Percentiles rank a stretch among this genome's conserved stretches.
phyloP scores from a whole-genome alignment of 1,284 basidiomycete genomes.

The Phenoliferia sp. region DNA sequence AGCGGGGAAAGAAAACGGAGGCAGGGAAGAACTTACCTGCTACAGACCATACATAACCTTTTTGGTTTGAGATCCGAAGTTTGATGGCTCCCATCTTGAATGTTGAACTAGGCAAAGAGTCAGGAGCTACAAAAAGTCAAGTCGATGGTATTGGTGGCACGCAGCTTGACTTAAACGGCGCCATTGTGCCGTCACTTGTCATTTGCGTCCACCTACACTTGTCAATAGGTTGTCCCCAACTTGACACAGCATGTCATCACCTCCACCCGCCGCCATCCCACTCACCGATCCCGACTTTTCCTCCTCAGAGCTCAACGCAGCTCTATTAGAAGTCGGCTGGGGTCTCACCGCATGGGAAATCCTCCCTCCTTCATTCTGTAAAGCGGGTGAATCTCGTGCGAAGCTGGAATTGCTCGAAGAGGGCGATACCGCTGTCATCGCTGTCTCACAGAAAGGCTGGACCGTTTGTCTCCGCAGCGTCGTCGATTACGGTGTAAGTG shows the following conservation, averaged over 20 bases:
- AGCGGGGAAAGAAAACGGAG: background rate
- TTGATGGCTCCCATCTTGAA: no score
- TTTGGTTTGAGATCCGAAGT: conserved; percentile 56
- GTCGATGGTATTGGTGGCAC: background rate
- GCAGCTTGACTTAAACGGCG: background rate
- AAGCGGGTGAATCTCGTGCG: conserved; percentile 4
- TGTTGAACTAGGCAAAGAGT: no score
- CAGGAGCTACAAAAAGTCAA: no score
- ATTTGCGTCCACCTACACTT: no score
- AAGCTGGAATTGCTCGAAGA: conserved; percentile 23
- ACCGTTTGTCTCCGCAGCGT: background rate
- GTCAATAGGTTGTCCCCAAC: no score
- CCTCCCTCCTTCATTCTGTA: background rate
- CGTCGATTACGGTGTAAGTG: background rate
- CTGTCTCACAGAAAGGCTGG: conserved; percentile 15
- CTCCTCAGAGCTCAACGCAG: conserved; percentile 8
- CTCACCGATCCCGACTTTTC: conserved; percentile 6
- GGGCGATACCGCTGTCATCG: background rate
- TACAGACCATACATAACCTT: conserved; percentile 70
- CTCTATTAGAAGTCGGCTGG: conserved; percentile 15
- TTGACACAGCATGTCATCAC: background rate
- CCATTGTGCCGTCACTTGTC: no score
- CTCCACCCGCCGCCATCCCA: background rate
- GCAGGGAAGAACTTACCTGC: conserved; percentile 51
- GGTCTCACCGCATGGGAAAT: conserved; percentile 10